Evolutionary conservation across 345 rosid genomes (phyloP).

Genomic region (Carallia pectinifolia): DNA sequence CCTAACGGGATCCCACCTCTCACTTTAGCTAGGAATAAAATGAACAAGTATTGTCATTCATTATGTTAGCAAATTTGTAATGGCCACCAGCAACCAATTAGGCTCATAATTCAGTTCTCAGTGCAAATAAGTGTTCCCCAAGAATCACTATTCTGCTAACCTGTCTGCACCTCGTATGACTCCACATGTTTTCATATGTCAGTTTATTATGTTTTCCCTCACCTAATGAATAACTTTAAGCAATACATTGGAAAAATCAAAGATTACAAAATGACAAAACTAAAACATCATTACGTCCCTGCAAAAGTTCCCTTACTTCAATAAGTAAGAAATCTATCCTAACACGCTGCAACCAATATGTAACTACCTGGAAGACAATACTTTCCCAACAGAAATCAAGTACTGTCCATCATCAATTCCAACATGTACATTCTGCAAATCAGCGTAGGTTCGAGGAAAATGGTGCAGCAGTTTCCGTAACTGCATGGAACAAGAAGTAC

Average conservation of each 20-base stretch:
- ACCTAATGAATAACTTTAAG: neutral
- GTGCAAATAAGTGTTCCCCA: neutral
- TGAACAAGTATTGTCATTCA: neutral
- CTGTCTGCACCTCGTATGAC: no score
- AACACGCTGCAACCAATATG: neutral
- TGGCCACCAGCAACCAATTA: neutral
- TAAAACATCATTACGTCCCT: neutral
- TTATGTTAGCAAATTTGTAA: slow-evolving; percentile 2
- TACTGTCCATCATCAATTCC: slow-evolving; percentile 85
- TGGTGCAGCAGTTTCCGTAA: slow-evolving; percentile 75
- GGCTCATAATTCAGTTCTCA: neutral
- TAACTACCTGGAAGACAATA: slow-evolving; percentile 74
- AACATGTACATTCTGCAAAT: slow-evolving; percentile 72
- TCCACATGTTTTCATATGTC: neutral
- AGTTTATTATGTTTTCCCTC: neutral
- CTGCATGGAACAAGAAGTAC: slow-evolving; percentile 38
- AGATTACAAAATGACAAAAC: neutral
- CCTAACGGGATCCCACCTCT: neutral
- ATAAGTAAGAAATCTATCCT: neutral
- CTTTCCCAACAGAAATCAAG: slow-evolving; percentile 77
- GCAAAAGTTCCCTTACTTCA: slow-evolving; percentile 1
- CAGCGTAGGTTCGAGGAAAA: slow-evolving; percentile 94
- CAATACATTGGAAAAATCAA: neutral
- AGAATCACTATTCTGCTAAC: neutral
- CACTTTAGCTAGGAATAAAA: neutral